Percentiles rank a stretch among this genome's conserved stretches.
These are phyloP conservation scores for Neofusicoccum sp. DNA, from an alignment of 2,329 filamentous ascomycete genomes.

Conservation along the genomic window DNA sequence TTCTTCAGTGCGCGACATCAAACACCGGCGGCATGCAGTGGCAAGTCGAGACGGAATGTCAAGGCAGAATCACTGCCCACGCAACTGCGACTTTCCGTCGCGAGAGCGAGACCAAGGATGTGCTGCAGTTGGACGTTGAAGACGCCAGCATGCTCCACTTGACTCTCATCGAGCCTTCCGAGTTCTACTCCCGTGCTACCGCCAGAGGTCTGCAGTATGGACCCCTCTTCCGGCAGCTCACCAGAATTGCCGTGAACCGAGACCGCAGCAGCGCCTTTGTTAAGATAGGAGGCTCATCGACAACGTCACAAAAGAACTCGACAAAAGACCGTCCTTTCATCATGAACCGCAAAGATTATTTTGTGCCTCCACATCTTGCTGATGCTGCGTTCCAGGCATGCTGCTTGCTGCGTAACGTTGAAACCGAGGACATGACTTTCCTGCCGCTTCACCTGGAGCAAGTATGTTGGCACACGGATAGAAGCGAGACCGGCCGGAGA, in stretches of 20 bases:
- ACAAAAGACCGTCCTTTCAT: not conserved
- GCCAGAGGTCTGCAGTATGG: not conserved
- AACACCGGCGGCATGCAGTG: not conserved
- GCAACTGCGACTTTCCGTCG: not conserved
- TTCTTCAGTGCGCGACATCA: no score
- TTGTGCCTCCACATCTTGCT: not conserved
- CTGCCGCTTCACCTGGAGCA: not conserved
- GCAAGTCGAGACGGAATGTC: not conserved
- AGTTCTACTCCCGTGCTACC: not conserved
- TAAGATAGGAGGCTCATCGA: not conserved
- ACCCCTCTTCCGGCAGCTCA: not conserved
- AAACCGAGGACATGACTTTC: not conserved
- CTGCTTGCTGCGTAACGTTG: not conserved
- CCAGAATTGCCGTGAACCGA: not conserved
- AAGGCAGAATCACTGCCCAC: not conserved
- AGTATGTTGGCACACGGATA: not conserved
- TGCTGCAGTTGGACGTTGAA: not conserved
- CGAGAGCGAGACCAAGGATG: not conserved
- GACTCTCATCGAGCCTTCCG: not conserved
- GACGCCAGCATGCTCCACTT: not conserved
- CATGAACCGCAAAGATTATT: not conserved
- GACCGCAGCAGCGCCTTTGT: not conserved
- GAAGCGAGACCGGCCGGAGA: not conserved
- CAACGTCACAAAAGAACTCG: not conserved
- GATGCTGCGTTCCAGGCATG: not conserved